phyloP scores from a whole-genome alignment of 2,329 filamentous ascomycete genomes.

The Alternaria sp. region DNA sequence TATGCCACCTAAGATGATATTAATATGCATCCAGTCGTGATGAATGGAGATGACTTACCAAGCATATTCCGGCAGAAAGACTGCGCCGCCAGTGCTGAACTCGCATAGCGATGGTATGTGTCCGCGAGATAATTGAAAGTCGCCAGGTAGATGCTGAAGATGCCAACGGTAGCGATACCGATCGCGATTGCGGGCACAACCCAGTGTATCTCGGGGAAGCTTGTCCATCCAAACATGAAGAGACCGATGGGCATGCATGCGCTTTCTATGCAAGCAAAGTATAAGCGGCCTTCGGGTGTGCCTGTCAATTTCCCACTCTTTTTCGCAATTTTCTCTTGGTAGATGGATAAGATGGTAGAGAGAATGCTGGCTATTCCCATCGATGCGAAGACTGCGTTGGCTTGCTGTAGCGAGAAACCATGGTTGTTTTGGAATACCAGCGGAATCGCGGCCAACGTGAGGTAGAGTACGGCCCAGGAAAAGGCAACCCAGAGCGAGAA shows the following conservation, averaged over 20 bases:
- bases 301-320: slow-evolving; percentile 49
- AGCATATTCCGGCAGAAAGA: slow-evolving; percentile 85
- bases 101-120: slow-evolving; percentile 83
- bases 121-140: slow-evolving; percentile 95
- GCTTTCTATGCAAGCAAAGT: slow-evolving; percentile 80
- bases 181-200: slow-evolving; percentile 74
- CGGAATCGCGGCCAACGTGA: slow-evolving; percentile 82
- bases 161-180: slow-evolving; percentile 78
- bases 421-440: slow-evolving; percentile 75
- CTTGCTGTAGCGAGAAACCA: slow-evolving; percentile 70
- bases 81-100: slow-evolving; percentile 84
- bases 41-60: slow-evolving; percentile 44
- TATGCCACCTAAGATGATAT: slow-evolving; percentile 59
- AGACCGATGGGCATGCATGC: slow-evolving; percentile 78
- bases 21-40: neutral
- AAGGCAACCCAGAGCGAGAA: slow-evolving; percentile 92
- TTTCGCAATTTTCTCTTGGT: slow-evolving; percentile 71
- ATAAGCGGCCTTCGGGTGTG: slow-evolving; percentile 77
- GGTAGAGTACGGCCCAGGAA: slow-evolving; percentile 86
- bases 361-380: slow-evolving; percentile 72
- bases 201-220: slow-evolving; percentile 69
- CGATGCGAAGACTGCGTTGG: slow-evolving; percentile 75
- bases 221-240: slow-evolving; percentile 80
- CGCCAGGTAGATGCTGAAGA: slow-evolving; percentile 78
- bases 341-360: slow-evolving; percentile 72